Percentiles rank a stretch among this genome's conserved stretches.
Evolutionary conservation across 2,329 filamentous ascomycete genomes (phyloP).

Genomic region (Pseudocercospora pini-densiflorae): DNA sequence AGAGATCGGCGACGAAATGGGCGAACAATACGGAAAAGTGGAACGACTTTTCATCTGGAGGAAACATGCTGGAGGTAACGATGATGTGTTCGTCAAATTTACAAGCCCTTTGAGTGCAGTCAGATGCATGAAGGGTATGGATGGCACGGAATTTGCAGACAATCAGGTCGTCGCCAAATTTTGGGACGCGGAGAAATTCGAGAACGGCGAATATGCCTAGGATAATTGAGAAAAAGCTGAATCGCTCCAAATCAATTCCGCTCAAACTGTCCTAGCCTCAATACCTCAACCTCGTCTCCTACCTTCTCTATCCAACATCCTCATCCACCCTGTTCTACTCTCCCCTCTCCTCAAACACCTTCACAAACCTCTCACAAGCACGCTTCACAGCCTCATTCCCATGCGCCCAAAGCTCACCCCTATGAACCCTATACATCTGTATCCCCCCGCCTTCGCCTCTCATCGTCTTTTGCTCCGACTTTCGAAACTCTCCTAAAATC

Average conservation of each 20-base stretch:
- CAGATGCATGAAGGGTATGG: constrained; percentile 86
- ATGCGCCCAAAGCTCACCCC: background rate
- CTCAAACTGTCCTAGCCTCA: background rate
- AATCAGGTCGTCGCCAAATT: constrained; percentile 83
- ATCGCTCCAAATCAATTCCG: background rate
- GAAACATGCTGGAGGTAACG: constrained; percentile 46
- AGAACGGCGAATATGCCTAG: constrained; percentile 57
- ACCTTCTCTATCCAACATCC: too few species aligned
- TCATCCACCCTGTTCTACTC: too few species aligned
- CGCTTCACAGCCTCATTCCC: background rate
- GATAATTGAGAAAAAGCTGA: background rate
- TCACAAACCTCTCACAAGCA: background rate
- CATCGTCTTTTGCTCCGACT: too few species aligned
- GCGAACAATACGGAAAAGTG: constrained; percentile 64
- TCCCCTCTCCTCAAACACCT: background rate
- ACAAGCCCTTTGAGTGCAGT: constrained; percentile 83
- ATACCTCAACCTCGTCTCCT: too few species aligned
- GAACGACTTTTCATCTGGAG: constrained; percentile 61
- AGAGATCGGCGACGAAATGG: constrained; percentile 94
- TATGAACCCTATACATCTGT: background rate
- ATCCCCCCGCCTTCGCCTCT: background rate
- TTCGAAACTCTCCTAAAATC: too few species aligned
- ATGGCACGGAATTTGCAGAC: constrained; percentile 86
- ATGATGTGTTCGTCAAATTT: constrained; percentile 87
- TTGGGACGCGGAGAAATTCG: constrained; percentile 82